phyloP scores from a whole-genome alignment of 164 flowering plant species.

The Magnolia changhungtana region DNA sequence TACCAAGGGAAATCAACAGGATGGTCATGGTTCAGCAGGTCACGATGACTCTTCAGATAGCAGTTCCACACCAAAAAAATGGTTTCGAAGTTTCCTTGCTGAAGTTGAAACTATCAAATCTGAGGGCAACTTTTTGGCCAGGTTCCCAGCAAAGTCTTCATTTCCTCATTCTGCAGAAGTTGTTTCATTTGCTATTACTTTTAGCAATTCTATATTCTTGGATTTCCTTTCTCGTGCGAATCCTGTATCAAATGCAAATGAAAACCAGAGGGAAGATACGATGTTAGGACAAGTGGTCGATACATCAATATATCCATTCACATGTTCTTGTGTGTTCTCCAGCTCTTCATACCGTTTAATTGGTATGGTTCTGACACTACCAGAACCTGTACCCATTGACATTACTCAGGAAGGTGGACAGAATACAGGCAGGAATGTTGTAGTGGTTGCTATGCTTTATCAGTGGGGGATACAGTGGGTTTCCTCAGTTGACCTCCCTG shows the following conservation, averaged over 20 bases:
- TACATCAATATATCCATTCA: conserved; percentile 21
- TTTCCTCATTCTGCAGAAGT: conserved; percentile 59
- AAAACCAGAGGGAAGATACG: conserved; percentile 19
- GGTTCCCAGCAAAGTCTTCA: conserved; percentile 57
- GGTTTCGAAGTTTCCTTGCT: conserved; percentile 67
- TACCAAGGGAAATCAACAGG: conserved; percentile 15
- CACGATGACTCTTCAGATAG: conserved; percentile 20
- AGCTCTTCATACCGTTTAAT: conserved; percentile 50
- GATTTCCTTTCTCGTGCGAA: conserved; percentile 28
- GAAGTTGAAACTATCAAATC: conserved; percentile 48
- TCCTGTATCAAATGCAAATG: conserved; percentile 23
- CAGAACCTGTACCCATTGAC: conserved; percentile 20
- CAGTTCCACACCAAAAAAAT: conserved; percentile 42
- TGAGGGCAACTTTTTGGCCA: conserved; percentile 47
- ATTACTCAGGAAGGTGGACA: conserved; percentile 21
- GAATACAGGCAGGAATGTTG: conserved; percentile 20
- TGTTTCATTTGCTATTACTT: conserved; percentile 68
- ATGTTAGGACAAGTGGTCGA: conserved; percentile 14
- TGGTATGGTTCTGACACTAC: conserved; percentile 56
- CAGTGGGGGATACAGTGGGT: conserved; percentile 74
- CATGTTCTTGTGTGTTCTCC: conserved; percentile 68
- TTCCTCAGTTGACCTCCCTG: conserved; percentile 54
- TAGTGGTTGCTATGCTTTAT: conserved; percentile 50
- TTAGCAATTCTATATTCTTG: conserved; percentile 28
- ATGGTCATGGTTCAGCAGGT: conserved; percentile 11